These are phyloP conservation scores for Cyberlindnera bimundalis DNA, from an alignment of 805 yeast species.

Conservation along the genomic window DNA sequence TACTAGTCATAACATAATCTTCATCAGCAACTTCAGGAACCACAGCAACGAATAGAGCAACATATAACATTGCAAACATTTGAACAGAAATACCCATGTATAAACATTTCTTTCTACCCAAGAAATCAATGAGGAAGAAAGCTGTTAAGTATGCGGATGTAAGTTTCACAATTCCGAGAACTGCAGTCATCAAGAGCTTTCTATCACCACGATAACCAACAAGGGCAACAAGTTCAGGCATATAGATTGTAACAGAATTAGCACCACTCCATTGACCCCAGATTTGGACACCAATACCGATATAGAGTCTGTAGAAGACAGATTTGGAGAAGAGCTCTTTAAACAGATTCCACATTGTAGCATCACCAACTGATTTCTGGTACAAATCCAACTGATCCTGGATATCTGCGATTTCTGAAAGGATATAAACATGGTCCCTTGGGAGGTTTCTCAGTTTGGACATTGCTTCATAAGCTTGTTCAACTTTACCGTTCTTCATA, in stretches of 20 bases:
- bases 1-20: slow-evolving; percentile 29
- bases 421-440: slow-evolving; percentile 45
- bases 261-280: slow-evolving; percentile 60
- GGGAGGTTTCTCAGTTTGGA: slow-evolving; percentile 42
- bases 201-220: slow-evolving; percentile 43
- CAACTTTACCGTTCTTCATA: slow-evolving; percentile 8
- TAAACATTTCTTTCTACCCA: slow-evolving; percentile 49
- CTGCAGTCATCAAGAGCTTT: slow-evolving; percentile 45
- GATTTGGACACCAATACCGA: slow-evolving; percentile 42
- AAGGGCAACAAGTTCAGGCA: slow-evolving; percentile 47
- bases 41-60: slow-evolving; percentile 42
- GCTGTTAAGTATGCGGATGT: slow-evolving; percentile 45
- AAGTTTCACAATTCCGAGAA: slow-evolving; percentile 52
- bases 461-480: slow-evolving; percentile 28
- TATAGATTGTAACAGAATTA: slow-evolving; percentile 51
- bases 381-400: slow-evolving; percentile 43
- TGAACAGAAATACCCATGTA: slow-evolving; percentile 47
- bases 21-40: slow-evolving; percentile 41
- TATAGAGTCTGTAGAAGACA: slow-evolving; percentile 42
- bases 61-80: slow-evolving; percentile 38
- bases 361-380: slow-evolving; percentile 25
- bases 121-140: slow-evolving; percentile 48
- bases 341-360: slow-evolving; percentile 24
- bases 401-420: slow-evolving; percentile 48
- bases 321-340: slow-evolving; percentile 38